These are phyloP conservation scores for Haplosporangium sp. DNA, from an alignment of 371 early-diverging fungal species.

Conservation along the genomic window DNA sequence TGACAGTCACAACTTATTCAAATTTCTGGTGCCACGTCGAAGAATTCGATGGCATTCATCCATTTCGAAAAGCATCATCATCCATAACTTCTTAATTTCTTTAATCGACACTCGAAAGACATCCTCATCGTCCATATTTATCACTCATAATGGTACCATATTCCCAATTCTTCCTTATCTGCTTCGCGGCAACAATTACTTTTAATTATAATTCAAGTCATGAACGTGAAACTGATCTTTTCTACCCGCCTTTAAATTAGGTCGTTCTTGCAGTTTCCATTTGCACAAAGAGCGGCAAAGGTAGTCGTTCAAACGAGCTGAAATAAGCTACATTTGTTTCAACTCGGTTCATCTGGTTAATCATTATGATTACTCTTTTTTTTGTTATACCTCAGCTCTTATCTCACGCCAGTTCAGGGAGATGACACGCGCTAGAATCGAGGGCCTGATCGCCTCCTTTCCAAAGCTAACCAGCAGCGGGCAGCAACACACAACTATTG, in stretches of 20 bases:
- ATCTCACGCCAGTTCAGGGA: slow-evolving; percentile 97
- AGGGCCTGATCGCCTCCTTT: slow-evolving; percentile 95
- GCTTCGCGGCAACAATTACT: not conserved
- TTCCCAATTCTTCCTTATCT: not conserved
- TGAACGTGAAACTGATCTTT: not conserved
- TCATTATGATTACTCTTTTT: not conserved
- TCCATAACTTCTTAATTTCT: not conserved
- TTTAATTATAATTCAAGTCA: not conserved
- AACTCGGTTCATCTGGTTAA: not conserved
- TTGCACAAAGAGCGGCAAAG: slow-evolving; percentile 95
- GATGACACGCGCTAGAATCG: slow-evolving; percentile 95
- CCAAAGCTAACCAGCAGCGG: slow-evolving; percentile 93
- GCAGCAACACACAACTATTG: slow-evolving; percentile 97
- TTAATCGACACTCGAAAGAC: not conserved
- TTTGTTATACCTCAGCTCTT: slow-evolving; percentile 76
- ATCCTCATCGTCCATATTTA: not conserved
- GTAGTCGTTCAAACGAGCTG: slow-evolving; percentile 60
- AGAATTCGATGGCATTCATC: not conserved
- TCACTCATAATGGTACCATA: not conserved
- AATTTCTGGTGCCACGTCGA: slow-evolving; percentile 4
- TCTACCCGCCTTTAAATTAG: slow-evolving; percentile 46
- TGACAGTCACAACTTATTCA: not conserved
- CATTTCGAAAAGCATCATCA: not conserved
- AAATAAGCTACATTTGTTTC: not conserved
- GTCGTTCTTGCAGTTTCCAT: slow-evolving; percentile 91